Conservation (phyloP, 2,329 filamentous ascomycete genomes). For the Daldinia sp. region DNA sequence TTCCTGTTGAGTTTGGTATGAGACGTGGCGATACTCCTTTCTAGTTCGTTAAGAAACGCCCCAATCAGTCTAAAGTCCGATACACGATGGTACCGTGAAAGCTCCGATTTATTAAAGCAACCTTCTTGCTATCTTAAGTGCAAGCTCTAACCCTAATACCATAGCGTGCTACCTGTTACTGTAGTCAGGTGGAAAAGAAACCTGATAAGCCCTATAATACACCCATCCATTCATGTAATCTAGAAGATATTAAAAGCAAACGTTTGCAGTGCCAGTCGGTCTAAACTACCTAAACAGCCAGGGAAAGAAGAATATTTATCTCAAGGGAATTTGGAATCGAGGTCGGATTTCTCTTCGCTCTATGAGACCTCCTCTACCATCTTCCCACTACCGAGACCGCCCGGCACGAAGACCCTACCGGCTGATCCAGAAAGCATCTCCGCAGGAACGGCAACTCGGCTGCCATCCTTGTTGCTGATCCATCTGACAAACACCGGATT, state of each 20-base stretch:
- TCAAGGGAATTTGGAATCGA: neutral
- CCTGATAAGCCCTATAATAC: neutral
- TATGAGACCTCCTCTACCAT: conserved; percentile 65
- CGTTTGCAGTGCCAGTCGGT: neutral
- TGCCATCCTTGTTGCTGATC: conserved; percentile 72
- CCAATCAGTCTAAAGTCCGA: neutral
- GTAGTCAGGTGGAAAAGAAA: neutral
- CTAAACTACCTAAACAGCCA: neutral
- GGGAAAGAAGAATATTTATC: neutral
- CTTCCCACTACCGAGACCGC: conserved; percentile 52
- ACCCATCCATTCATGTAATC: neutral
- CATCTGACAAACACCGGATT: conserved; percentile 73
- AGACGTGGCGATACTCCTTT: too few relatives aligned
- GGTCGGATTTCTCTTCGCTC: conserved; percentile 30
- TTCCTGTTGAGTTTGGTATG: too few relatives aligned
- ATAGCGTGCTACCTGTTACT: neutral
- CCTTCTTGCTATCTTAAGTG: neutral
- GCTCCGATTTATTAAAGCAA: neutral
- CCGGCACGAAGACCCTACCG: conserved; percentile 64
- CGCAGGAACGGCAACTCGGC: conserved; percentile 68
- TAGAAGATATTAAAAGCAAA: neutral
- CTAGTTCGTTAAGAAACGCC: neutral
- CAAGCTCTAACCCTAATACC: neutral
- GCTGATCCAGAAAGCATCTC: conserved; percentile 72
- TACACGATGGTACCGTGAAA: neutral